Evolutionary conservation across 2,329 filamentous ascomycete species (phyloP).

Genomic region (Aschersonia sp.): DNA sequence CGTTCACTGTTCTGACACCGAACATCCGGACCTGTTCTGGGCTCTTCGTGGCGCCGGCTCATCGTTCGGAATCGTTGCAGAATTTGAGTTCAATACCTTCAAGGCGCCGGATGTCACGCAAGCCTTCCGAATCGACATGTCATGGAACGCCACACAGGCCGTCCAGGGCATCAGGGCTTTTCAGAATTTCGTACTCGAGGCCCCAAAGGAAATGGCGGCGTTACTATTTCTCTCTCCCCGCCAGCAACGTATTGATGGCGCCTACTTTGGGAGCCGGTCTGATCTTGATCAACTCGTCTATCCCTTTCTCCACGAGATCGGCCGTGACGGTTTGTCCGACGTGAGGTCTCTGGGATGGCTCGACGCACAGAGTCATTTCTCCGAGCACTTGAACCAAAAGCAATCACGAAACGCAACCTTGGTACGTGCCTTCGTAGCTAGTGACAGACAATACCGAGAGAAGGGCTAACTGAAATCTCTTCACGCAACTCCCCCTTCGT

Average conservation of each 20-base stretch:
- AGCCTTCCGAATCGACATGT: slow-evolving; percentile 8
- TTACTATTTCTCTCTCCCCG: slow-evolving; percentile 9
- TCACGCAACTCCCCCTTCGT: too few species aligned
- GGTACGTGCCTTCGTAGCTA: slow-evolving; percentile 10
- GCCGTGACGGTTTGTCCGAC: background rate
- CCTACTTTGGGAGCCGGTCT: slow-evolving; percentile 13
- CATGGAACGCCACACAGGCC: slow-evolving; percentile 4
- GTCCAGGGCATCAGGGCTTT: slow-evolving; percentile 10
- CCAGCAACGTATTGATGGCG: slow-evolving; percentile 5
- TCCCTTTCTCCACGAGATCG: background rate
- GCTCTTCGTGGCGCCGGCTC: slow-evolving; percentile 32
- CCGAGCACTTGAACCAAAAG: slow-evolving; percentile 10
- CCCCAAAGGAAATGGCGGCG: slow-evolving; percentile 14
- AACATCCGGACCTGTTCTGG: slow-evolving; percentile 31
- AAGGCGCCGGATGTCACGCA: slow-evolving; percentile 8
- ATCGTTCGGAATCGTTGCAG: slow-evolving; percentile 23
- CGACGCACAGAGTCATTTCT: slow-evolving; percentile 10
- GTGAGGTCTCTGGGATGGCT: slow-evolving; percentile 12
- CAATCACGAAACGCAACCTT: slow-evolving; percentile 8
- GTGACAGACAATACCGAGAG: slow-evolving; percentile 9
- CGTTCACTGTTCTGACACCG: slow-evolving; percentile 21
- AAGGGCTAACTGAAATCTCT: background rate
- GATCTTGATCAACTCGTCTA: background rate
- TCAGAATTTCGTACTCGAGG: slow-evolving; percentile 10
- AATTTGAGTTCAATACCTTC: slow-evolving; percentile 4